Conservation (phyloP, 148 eudicot genomes). For the Amaranthus palmeri region DNA sequence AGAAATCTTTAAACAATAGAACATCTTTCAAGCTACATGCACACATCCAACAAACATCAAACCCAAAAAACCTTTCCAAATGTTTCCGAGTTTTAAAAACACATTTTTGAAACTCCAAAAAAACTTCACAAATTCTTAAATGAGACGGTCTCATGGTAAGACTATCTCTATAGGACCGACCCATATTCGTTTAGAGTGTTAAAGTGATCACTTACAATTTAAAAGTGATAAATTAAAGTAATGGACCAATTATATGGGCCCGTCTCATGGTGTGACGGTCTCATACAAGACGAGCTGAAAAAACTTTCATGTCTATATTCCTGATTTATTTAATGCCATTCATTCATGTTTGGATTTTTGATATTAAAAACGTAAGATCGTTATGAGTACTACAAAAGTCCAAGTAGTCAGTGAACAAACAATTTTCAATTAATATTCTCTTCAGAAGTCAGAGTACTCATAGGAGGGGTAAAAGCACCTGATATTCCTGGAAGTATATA, state of each 20-base stretch:
- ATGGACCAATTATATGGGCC: no score
- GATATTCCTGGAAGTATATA: conserved; percentile 93
- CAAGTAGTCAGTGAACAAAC: neutral
- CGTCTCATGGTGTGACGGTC: no score
- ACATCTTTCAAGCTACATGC: neutral
- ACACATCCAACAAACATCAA: neutral
- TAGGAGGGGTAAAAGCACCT: conserved; percentile 42
- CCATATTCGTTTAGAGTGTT: no score
- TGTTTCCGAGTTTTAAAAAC: neutral
- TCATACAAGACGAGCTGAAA: no score
- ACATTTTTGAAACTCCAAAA: neutral
- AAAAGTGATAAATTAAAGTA: no score
- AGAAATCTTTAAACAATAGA: neutral
- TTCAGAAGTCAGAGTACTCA: neutral
- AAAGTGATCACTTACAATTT: no score
- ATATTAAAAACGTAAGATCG: neutral
- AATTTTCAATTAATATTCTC: neutral
- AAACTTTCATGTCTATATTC: no score
- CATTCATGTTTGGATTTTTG: neutral
- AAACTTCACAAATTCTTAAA: no score
- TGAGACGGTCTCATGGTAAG: no score
- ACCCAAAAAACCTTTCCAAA: neutral
- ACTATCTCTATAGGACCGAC: no score
- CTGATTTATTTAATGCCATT: no score
- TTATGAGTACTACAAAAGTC: neutral